Evolutionary conservation across 2,329 filamentous ascomycete genomes (phyloP), one percentile per base, ranked within the genome.

Genomic region (Talaromyces rugulosus): DNA sequence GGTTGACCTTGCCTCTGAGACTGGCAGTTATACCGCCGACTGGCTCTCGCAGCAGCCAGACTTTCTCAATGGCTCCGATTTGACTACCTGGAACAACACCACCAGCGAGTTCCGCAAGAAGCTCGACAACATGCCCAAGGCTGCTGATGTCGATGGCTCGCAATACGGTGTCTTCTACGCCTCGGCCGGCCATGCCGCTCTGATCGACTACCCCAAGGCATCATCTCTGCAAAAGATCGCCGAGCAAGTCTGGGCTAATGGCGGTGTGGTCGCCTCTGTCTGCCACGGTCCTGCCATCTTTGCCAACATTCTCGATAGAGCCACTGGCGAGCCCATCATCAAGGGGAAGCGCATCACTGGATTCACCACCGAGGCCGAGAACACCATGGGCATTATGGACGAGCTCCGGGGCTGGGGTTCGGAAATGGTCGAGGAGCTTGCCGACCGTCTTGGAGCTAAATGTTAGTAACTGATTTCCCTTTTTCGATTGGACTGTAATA

Each of bases 151-250:
- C 16, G 73, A 78, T 47, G 66, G 61, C 16, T 65, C 79, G 11
- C 23, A 57, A 5, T 57, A 57, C 31, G 55, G 55, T 6, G 16
- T 57, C 5, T 47, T 57, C 34, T 57, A 57, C n/a, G 55, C 55
- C 28, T 57, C 55, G 3, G 55, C 55, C 16, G 55, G 55, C 34
- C 55, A 82, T 61, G 80, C 80, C 0, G 72, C 78, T 2, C 65
- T 82, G 55, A 76, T 81, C 58, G 80, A 82, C 66, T 82, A 81
- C 64, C 79, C 80, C 5, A 72, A 71, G 33, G 78, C 80, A 5
- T 73, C 64, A 23, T 67, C 63, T 1, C 69, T 82, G 56, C 78
- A 82, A 63, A 69, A 68, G 8, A 75, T 82, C 58, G 79, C 78
- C 1, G 65, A 71, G 18, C 65, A 74, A 34, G 72, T 82, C 16